These are phyloP conservation scores for Vigna nakashimae DNA, from an alignment of 306 rosid species.

Conservation along the genomic window DNA sequence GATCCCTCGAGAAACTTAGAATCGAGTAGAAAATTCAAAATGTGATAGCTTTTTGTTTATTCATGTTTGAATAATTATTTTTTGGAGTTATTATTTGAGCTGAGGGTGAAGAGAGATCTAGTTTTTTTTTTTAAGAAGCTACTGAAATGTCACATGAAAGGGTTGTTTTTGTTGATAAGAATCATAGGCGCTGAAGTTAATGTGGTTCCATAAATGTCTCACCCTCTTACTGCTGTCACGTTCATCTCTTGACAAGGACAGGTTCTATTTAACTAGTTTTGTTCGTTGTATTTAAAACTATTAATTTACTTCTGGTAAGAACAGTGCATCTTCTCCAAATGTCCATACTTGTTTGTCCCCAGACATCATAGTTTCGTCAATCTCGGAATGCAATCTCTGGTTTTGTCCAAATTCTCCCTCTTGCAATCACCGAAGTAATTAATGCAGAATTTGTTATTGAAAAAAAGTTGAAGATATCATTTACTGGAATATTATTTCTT, in stretches of 20 bases:
- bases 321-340: slow-evolving; percentile 16
- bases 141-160: background rate
- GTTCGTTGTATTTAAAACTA: background rate
- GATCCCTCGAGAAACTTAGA: slow-evolving; percentile 21
- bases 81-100: slow-evolving; percentile 2
- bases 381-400: slow-evolving; percentile 35
- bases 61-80: background rate
- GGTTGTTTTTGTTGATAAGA: slow-evolving; percentile 5
- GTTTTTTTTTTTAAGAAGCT: background rate
- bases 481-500: too few species aligned
- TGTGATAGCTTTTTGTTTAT: background rate
- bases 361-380: background rate
- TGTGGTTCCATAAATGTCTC: slow-evolving; percentile 38
- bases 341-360: slow-evolving; percentile 47
- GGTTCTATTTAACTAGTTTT: slow-evolving; percentile 18
- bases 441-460: too few species aligned
- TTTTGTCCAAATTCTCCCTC: too few species aligned
- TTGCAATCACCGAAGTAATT: too few species aligned
- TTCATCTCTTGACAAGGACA: slow-evolving; percentile 23
- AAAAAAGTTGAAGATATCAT: too few species aligned
- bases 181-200: slow-evolving; percentile 14
- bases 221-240: slow-evolving; percentile 41
- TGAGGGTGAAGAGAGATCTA: slow-evolving; percentile 12
- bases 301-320: slow-evolving; percentile 33
- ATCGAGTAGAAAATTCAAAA: background rate